phyloP scores from a whole-genome alignment of 179 eudicot genomes.

The Kewa caespitosa region DNA sequence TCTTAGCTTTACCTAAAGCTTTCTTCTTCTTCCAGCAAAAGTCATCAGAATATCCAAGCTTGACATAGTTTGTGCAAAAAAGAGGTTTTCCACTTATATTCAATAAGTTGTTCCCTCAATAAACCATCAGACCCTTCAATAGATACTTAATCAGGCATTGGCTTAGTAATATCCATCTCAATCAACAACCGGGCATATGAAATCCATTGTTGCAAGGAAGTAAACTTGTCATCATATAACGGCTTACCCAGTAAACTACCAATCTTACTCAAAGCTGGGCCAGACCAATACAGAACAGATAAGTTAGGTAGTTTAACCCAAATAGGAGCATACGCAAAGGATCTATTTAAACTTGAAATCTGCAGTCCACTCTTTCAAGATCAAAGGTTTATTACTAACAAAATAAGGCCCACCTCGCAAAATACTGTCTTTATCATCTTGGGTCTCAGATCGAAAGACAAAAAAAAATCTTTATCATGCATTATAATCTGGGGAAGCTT shows the following conservation, averaged over 20 bases:
- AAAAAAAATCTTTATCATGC: neutral
- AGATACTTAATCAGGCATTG: neutral
- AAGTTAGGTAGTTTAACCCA: neutral
- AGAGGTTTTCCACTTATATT: neutral
- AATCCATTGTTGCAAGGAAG: neutral
- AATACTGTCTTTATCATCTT: neutral
- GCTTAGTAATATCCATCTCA: neutral
- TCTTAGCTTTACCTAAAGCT: no score
- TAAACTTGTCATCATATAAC: neutral
- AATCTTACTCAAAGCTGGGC: neutral
- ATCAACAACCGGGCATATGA: neutral
- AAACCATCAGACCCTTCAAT: neutral
- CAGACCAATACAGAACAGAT: neutral
- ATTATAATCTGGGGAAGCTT: no score
- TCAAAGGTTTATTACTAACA: neutral
- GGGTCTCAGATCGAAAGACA: neutral
- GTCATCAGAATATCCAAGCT: neutral
- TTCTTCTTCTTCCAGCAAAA: no score
- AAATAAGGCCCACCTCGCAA: neutral
- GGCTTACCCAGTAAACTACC: neutral
- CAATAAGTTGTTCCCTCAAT: neutral
- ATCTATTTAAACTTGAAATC: neutral
- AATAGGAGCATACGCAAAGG: neutral
- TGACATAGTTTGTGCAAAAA: neutral
- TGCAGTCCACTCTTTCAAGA: neutral